Percentiles rank a stretch among this genome's conserved stretches.
These are phyloP conservation scores for Mrakia blollopis DNA, from an alignment of 768 basidiomycete genomes.

Conservation along the genomic window DNA sequence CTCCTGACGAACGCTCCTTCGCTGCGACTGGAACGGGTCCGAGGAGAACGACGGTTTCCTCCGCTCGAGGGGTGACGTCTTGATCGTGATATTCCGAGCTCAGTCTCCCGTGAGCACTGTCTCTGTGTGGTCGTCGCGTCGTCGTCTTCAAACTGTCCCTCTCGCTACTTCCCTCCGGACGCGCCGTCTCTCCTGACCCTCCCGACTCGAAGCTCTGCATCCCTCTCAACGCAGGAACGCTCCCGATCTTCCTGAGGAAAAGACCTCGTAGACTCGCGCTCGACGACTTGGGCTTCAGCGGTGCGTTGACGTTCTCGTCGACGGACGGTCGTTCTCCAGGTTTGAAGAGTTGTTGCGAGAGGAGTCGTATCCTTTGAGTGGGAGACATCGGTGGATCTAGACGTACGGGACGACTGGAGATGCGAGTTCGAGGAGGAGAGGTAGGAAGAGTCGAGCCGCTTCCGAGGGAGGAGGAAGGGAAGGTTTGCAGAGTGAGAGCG, in stretches of 20 bases:
- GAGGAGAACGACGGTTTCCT: neutral
- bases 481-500: neutral
- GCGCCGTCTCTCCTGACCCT: constrained; percentile 56
- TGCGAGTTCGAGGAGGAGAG: neutral
- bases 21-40: neutral
- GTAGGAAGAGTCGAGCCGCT: neutral
- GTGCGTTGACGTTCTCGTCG: neutral
- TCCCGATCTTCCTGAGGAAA: constrained; percentile 12
- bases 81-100: neutral
- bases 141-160: constrained; percentile 69
- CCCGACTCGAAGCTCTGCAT: constrained; percentile 86
- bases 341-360: neutral
- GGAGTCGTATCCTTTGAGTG: neutral
- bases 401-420: too few relatives aligned
- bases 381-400: neutral
- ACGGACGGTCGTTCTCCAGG: neutral
- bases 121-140: constrained; percentile 73
- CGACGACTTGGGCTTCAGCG: neutral
- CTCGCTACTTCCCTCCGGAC: constrained; percentile 46
- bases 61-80: neutral
- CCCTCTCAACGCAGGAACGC: constrained; percentile 54
- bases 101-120: constrained; percentile 45
- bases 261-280: neutral
- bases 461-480: neutral
- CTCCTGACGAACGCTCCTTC: neutral